A percentile compares a stretch with the other conserved stretches of the same genome.
phyloP scores from a whole-genome alignment of 2,329 filamentous ascomycete species.

The Colletotrichum orchidophilum region DNA sequence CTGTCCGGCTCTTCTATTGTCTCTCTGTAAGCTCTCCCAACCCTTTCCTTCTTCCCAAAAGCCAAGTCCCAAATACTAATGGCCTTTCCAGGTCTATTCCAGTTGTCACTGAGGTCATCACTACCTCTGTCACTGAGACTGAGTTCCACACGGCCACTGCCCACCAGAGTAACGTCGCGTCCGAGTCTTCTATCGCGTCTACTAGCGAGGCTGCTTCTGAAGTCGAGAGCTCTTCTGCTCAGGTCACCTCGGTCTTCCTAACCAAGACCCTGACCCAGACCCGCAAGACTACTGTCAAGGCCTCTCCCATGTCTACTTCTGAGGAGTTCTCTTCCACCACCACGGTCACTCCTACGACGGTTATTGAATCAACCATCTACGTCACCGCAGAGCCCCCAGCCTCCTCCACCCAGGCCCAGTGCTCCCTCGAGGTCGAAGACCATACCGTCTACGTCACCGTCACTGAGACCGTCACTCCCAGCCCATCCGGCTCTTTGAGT shows the following conservation, averaged over 20 bases:
- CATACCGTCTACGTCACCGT: constrained; percentile 31
- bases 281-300: constrained; percentile 5
- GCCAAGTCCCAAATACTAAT: not conserved
- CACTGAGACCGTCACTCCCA: constrained; percentile 23
- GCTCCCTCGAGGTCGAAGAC: constrained; percentile 12
- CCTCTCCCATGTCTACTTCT: not conserved
- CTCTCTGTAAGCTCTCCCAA: constrained; percentile 10
- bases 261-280: constrained; percentile 27
- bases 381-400: not conserved
- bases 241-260: constrained; percentile 15
- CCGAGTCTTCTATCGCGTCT: not conserved
- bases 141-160: constrained; percentile 16
- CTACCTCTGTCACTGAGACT: constrained; percentile 32
- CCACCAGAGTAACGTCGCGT: not conserved
- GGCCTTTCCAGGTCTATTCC: not conserved
- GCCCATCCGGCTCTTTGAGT: constrained; percentile 10
- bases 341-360: constrained; percentile 20
- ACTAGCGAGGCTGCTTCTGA: not conserved
- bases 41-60: not conserved
- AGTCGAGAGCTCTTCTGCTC: constrained; percentile 8
- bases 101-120: constrained; percentile 17
- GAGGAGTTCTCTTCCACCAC: constrained; percentile 14
- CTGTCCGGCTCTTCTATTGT: not conserved
- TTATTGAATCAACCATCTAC: constrained; percentile 6
- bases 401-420: not conserved